phyloP scores from a whole-genome alignment of 495 filamentous ascomycete genomes.

The Talaromyces borbonicus region DNA sequence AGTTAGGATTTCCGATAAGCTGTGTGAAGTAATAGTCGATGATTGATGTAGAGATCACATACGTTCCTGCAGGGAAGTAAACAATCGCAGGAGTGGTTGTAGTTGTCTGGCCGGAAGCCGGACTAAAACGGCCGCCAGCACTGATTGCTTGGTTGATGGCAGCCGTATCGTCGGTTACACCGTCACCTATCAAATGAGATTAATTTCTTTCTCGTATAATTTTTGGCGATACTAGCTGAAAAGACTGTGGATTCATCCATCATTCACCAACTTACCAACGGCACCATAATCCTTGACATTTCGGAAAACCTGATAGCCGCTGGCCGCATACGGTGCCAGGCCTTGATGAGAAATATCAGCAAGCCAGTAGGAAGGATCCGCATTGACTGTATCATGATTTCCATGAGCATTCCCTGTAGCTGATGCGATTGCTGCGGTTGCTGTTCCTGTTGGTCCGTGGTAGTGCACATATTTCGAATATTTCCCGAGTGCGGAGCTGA shows the following conservation, averaged over 20 bases:
- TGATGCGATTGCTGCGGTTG: conserved; percentile 3
- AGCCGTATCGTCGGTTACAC: conserved; percentile 53
- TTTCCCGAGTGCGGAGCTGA: conserved; percentile 13
- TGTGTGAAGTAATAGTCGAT: conserved; percentile 54
- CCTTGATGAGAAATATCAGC: conserved; percentile 53
- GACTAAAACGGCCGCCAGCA: conserved; percentile 41
- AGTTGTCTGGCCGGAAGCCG: conserved; percentile 30
- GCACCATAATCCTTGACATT: conserved; percentile 52
- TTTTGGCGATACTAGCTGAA: too few species aligned
- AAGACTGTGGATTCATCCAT: too few species aligned
- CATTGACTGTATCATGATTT: conserved; percentile 12
- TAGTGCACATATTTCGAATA: conserved; percentile 10
- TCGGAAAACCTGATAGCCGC: conserved; percentile 42
- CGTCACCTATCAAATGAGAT: conserved; percentile 50
- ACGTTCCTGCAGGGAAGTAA: conserved; percentile 56
- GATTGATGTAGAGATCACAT: conserved; percentile 47
- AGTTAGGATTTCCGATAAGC: conserved; percentile 57
- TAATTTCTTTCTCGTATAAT: too few species aligned
- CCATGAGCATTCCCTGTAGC: conserved; percentile 1
- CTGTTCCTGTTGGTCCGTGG: conserved; percentile 10
- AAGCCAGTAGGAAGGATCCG: conserved; percentile 52
- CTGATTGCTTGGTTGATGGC: conserved; percentile 54
- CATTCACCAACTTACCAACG: conserved; percentile 37
- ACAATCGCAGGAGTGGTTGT: conserved; percentile 50
- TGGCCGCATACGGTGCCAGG: conserved; percentile 32